Base-by-base conservation (phyloP, 2,329 filamentous ascomycete species). In the Arthrobotrys conoides region DNA sequence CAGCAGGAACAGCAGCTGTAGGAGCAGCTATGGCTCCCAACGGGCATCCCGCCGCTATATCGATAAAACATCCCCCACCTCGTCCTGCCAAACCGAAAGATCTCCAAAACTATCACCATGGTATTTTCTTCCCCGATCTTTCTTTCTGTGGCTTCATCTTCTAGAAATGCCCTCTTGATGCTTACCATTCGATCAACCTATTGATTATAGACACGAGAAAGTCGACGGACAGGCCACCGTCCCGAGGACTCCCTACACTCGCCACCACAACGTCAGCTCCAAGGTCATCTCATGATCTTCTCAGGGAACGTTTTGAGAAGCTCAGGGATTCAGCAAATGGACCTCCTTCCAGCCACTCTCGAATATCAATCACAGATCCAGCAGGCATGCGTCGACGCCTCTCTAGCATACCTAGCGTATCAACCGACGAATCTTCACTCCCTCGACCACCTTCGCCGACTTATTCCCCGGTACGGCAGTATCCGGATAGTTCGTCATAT, bases 391-490 rank as follows among this genome's bases (percentile, higher is more conserved):
- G 73, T 14, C 30, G 38, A 18, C 59, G 51, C 0, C 18, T 70
- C 1, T 38, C 63, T 12, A 76, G 44, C 22, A 73, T 68, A 41
- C 65, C 61, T 22, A 76, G 44, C 22, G 69, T 68, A 41, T 70
- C 71, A 0, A 57, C 65, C 6, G 68, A 80, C 30, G 46, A 53
- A 18, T 46, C 61, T 9, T 55, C 51, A 2, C 38, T 72, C 1
- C 76, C 65, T 36, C 53, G 77, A n/a, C 85, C 91, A 55, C 92
- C 92, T 0, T 91, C 91, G 82, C 91, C 92, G 6, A 92, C 92
- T 3, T 94, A 94, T 82, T 93, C 90, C 81, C 92, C 92, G n/a
- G 91, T 91, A 0, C 88, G 91, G 38, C 92, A 92, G 30, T 91
- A 90, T 71, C 44, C 64, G 0, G 75, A 78, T 12, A 57, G 66